Base-by-base conservation (phyloP, 2,329 filamentous ascomycete species). In the Biscogniauxia sp. region DNA sequence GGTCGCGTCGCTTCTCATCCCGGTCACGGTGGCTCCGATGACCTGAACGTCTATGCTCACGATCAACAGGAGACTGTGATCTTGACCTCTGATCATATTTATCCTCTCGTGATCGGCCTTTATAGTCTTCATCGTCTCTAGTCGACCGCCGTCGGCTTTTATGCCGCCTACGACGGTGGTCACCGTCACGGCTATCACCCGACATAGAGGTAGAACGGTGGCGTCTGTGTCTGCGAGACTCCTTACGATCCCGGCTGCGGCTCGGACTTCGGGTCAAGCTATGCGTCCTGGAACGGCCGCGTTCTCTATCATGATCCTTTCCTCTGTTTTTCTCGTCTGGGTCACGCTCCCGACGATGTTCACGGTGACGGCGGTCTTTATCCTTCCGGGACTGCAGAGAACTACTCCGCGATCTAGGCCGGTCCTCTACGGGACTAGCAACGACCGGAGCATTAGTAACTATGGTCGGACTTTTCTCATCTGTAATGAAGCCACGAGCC, bases 51-150 rank as follows among this genome's bases (percentile, higher is more conserved):
- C 69, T 78, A 80, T 77, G 75, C 20, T 81, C 78, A 57, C 73
- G 78, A 67, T 76, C 77, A 68, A 86, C 84, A 1, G 83, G 84
- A 2, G 90, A 92, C 5, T 82, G 81, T 5, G 89, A 91, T 60
- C 88, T 82, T 0, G 88, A 87, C 55, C 83, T 82, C 54, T 86
- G 82, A 13, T 78, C 77, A 66, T 80, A 70, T 64, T 79, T 78
- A 54, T 80, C 76, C 65, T 75, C 74, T 62, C 76, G 74, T 51
- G 76, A 66, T 45, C 74, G 73, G 50, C 72, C 69, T 64, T 70
- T 76, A 55, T 72, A 69, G 52, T 83, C 78, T 55, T 80, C 78
- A 19, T 82, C 82, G 54, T 82, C 80, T 17, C 77, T 76, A 66
- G 77, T 68, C 59, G 79, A 71, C 61, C 78, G 75, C 58, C 74